Conservation (phyloP, 2,329 filamentous ascomycete species). For the Xylariaceae sp. region DNA sequence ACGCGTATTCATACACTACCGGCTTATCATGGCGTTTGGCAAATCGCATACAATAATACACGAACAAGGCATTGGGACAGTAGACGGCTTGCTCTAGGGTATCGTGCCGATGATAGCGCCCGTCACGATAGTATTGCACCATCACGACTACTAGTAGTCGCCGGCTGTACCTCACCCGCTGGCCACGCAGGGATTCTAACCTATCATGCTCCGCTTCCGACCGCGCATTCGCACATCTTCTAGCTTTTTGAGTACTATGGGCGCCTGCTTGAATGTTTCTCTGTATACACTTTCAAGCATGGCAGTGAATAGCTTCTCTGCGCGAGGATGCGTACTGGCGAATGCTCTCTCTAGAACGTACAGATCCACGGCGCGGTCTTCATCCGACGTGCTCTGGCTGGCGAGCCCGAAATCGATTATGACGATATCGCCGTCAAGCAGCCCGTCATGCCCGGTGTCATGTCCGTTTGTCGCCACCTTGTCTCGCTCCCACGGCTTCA, state of each 20-base stretch:
- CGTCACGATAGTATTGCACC: conserved; percentile 5
- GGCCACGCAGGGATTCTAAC: conserved; percentile 39
- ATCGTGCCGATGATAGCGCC: conserved; percentile 4
- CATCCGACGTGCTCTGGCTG: conserved; percentile 72
- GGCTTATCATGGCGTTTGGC: conserved; percentile 6
- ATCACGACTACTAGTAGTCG: conserved; percentile 4
- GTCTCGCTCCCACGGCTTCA: conserved; percentile 42
- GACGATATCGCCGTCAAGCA: conserved; percentile 67
- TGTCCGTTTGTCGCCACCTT: conserved; percentile 14
- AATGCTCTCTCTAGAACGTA: conserved; percentile 96
- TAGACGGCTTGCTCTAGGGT: conserved; percentile 1
- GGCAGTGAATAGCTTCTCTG: conserved; percentile 69
- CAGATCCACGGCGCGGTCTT: conserved; percentile 91
- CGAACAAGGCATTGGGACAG: conserved; percentile 3
- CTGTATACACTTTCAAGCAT: conserved; percentile 67
- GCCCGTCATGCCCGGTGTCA: conserved; percentile 15
- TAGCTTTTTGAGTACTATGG: conserved; percentile 69
- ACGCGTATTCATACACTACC: conserved; percentile 5
- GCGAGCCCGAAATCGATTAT: conserved; percentile 94
- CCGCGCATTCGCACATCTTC: conserved; percentile 93
- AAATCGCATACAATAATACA: conserved; percentile 15
- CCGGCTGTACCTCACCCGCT: conserved; percentile 1
- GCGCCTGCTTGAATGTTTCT: conserved; percentile 68
- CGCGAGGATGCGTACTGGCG: conserved; percentile 85
- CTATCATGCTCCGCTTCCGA: conserved; percentile 94